Percentiles rank a stretch among this genome's conserved stretches.
Conservation (phyloP, 2,329 filamentous ascomycete species). For the Phyllosticta citrichinensis region DNA sequence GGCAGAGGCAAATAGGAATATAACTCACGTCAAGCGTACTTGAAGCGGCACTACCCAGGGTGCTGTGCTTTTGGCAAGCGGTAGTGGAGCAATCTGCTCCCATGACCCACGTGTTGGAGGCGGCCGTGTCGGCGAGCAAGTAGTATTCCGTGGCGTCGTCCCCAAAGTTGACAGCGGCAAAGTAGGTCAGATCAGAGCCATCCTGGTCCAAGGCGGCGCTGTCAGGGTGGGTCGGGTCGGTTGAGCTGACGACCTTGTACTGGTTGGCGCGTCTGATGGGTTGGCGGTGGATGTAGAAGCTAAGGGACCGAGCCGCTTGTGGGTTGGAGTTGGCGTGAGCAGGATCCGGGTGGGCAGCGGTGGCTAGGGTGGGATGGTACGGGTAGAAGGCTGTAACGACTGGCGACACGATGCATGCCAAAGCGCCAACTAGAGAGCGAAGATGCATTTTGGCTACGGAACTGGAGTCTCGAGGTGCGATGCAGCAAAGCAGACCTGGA, state of each 20-base stretch:
- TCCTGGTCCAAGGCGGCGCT: slow-evolving; percentile 44
- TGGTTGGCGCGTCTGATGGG: slow-evolving; percentile 36
- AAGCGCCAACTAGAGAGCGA: background rate
- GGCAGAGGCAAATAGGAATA: background rate
- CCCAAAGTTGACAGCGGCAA: slow-evolving; percentile 41
- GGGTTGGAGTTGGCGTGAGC: background rate
- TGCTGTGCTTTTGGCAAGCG: slow-evolving; percentile 60
- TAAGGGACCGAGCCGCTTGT: slow-evolving; percentile 14
- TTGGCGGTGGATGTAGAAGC: slow-evolving; percentile 21
- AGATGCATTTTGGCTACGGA: slow-evolving; percentile 1
- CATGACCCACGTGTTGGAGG: slow-evolving; percentile 74
- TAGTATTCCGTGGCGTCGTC: slow-evolving; percentile 41
- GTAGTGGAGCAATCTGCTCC: slow-evolving; percentile 54
- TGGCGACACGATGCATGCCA: background rate
- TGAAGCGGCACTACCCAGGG: slow-evolving; percentile 58
- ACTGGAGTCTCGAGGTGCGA: slow-evolving; percentile 1
- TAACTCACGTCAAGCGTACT: slow-evolving; percentile 41
- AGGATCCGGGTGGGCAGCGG: slow-evolving; percentile 3
- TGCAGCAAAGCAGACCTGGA: slow-evolving; percentile 10
- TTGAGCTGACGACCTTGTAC: slow-evolving; percentile 27
- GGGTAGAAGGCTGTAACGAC: slow-evolving; percentile 26
- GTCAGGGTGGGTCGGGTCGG: slow-evolving; percentile 31
- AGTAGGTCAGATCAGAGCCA: slow-evolving; percentile 45
- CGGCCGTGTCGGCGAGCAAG: slow-evolving; percentile 46
- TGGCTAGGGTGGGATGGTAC: slow-evolving; percentile 15